A percentile compares a stretch with the other conserved stretches of the same genome.
phyloP scores from a whole-genome alignment of 257 asterid species.

The Mitragyna speciosa region DNA sequence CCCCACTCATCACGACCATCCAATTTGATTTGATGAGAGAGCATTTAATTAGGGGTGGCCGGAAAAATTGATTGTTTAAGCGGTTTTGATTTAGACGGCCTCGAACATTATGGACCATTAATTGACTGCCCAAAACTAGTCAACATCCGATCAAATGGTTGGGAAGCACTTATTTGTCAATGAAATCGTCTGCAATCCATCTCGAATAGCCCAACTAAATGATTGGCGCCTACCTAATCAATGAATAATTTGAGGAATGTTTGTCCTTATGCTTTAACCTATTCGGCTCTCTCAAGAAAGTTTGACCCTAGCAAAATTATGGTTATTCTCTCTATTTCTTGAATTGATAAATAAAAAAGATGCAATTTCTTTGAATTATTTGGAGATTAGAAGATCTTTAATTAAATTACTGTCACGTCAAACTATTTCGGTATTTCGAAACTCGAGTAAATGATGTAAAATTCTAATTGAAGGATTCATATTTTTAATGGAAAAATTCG shows the following conservation, averaged over 20 bases:
- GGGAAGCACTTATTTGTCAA: constrained; percentile 4
- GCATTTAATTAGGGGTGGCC: constrained; percentile 12
- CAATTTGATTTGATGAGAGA: not conserved
- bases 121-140: not conserved
- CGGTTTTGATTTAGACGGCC: not conserved
- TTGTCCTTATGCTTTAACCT: not conserved
- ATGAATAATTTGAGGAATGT: constrained; percentile 1
- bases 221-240: constrained; percentile 12
- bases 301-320: not conserved
- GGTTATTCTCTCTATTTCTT: not conserved
- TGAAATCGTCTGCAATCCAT: not conserved
- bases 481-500: too few relatives aligned
- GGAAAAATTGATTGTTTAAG: constrained; percentile 1
- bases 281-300: not conserved
- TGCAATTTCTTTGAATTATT: too few relatives aligned
- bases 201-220: constrained; percentile 2
- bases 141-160: not conserved
- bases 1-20: constrained; percentile 18
- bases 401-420: too few relatives aligned
- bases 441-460: not conserved
- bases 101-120: constrained; percentile 9
- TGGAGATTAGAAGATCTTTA: not conserved
- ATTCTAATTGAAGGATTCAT: not conserved
- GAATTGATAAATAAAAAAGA: too few relatives aligned
- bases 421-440: too few relatives aligned